Base-by-base conservation (phyloP, 768 basidiomycete genomes). In the Guyanaporus albipodus region DNA sequence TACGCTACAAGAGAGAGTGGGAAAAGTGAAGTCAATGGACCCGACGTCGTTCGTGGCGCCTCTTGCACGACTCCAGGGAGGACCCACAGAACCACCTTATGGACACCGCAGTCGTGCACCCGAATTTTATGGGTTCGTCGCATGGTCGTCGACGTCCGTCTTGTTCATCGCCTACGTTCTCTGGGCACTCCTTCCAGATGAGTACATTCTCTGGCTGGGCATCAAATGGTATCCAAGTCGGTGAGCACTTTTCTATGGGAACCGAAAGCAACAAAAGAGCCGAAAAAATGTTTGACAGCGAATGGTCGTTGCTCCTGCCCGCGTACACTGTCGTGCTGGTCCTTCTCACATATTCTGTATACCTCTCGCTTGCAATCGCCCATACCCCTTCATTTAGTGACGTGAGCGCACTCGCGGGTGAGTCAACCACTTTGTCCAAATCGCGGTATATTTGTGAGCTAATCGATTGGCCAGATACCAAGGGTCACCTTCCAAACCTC, bases 71-170 rank as follows among this genome's bases (percentile, higher is more conserved):
- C n/a, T n/a, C n/a, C n/a, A n/a, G n/a, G n/a, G n/a, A 8, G 73
- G 63, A 38, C 71, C 74, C 38, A 62, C 66, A 15, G 53, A 66
- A 36, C 67, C 67, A 2, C 68, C 72, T 6, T 65, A 60, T 32
- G 77, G 75, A 42, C 62, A 69, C 49, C 78, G 78, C 50, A 85
- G 81, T 62, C 80, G 86, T 8, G 85, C 87, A 11, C 77, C 86
- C 34, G 91, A 93, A 67, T 85, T 91, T 58, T 91, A 91, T 55
- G 91, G 91, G n/a, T 93, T 92, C 61, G 87, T 87, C 5, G 87
- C 87, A 14, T 88, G 83, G 84, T 82, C 83, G 8, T 81, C 81
- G 0, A 91, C 91, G 0, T 82, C 78, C 42, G 67, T 91, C 22
- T 66, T 80, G 2, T 92, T 86, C 59, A 63, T 77, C 43, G 57